Base-by-base conservation (phyloP, 2,329 filamentous ascomycete species). In the Orbilia javanica region DNA sequence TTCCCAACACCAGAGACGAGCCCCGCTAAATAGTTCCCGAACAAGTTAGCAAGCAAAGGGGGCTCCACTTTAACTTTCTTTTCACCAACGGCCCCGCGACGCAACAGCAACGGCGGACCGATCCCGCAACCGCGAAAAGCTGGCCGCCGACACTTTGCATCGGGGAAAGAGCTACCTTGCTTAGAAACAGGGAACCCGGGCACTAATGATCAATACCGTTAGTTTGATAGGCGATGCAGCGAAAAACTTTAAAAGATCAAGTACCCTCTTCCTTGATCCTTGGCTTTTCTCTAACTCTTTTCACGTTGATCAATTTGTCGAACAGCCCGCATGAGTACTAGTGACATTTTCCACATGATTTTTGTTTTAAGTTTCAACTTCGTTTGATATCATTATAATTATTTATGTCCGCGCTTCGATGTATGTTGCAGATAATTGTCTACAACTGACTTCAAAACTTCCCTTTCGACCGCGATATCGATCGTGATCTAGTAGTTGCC, bases 41-140 rank as follows among this genome's bases (percentile, higher is more conserved):
- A 65, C 27, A 39, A 48, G 60, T 44, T 73, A 73, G 60, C 46
- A 57, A 34, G 20, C 6, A 15, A 10, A 44, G 7, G 25, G 44
- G 55, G 52, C 25, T 44, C 55, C 67, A 71, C 67, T 27, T 42
- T 20, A 64, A 44, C 36, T 63, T 72, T 50, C 52, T 63, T 63
- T 57, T 70, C 22, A 10, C 6, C 20, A 65, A 64, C 46, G 39
- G 69, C 60, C 55, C 60, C 67, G 42, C 27, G 36, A 57, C 57
- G 71, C 66, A 55, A n/a, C 20, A 60, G 27, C 50, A 57, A 52
- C 64, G 55, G 50, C 73, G 73, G 73, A 77, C 73, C 73, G 73
- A 71, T 77, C 73, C 73, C 66, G 73, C 66, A 77, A 70, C 65
- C 72, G 64, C 64, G 36, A 69, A 60, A 68, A 69, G 55, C 25